Percentiles rank a stretch among this genome's conserved stretches.
Conservation (phyloP, 2,329 filamentous ascomycete genomes). For the Aspergillus pseudotamarii region DNA sequence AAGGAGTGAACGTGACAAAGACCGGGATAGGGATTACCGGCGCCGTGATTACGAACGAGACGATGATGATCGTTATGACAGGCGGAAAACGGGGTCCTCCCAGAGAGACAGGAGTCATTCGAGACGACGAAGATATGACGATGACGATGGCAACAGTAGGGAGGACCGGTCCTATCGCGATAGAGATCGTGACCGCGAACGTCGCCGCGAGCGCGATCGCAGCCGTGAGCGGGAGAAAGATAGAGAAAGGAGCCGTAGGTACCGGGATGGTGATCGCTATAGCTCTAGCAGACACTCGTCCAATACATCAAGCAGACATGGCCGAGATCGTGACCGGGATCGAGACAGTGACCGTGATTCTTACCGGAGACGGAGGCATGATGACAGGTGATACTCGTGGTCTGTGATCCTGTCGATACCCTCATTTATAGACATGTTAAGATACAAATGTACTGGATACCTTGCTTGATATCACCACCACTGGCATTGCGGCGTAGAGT, state of each 20-base stretch:
- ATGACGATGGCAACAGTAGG: conserved; percentile 36
- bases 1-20: conserved; percentile 39
- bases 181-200: conserved; percentile 25
- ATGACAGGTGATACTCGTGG: conserved; percentile 21
- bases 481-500: not conserved
- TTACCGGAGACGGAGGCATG: conserved; percentile 32
- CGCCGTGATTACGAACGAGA: conserved; percentile 37
- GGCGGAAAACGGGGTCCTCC: conserved; percentile 42
- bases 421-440: not conserved
- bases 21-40: conserved; percentile 36
- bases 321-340: conserved; percentile 33
- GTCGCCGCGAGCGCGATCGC: conserved; percentile 36
- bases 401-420: not conserved
- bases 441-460: conserved; percentile 8
- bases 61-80: conserved; percentile 38
- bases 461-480: conserved; percentile 12
- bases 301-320: conserved; percentile 32
- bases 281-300: conserved; percentile 37
- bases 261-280: conserved; percentile 37
- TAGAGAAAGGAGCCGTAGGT: conserved; percentile 33
- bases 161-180: conserved; percentile 40
- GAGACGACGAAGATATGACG: conserved; percentile 40
- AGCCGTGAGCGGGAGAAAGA: conserved; percentile 36
- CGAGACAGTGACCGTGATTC: conserved; percentile 33
- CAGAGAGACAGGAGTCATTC: conserved; percentile 42